These are phyloP conservation scores for Agrocybe chaxingu DNA, from an alignment of 768 basidiomycete genomes.

Conservation along the genomic window DNA sequence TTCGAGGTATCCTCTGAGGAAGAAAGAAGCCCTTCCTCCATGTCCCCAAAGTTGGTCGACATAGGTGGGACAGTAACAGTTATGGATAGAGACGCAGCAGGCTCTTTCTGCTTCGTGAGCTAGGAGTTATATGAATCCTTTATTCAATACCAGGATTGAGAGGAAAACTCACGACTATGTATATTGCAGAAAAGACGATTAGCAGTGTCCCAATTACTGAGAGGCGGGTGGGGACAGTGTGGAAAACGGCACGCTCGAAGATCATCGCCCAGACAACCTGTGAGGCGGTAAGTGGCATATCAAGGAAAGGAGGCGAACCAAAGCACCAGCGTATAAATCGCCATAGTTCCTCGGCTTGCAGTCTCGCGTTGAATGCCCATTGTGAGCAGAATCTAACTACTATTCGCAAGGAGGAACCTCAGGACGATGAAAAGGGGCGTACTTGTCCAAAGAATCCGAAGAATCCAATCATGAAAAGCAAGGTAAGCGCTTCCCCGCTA, in stretches of 20 bases:
- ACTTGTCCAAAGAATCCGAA: slow-evolving; percentile 53
- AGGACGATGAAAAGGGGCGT: neutral
- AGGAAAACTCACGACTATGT: slow-evolving; percentile 49
- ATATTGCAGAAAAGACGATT: slow-evolving; percentile 60
- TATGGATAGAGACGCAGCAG: too few relatives aligned
- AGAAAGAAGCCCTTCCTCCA: too few relatives aligned
- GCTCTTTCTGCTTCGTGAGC: slow-evolving; percentile 7
- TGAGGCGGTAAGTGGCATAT: neutral
- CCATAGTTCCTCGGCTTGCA: slow-evolving; percentile 41
- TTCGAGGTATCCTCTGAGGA: too few relatives aligned
- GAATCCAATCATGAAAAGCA: slow-evolving; percentile 46
- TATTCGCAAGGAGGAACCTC: slow-evolving; percentile 28
- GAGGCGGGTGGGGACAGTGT: slow-evolving; percentile 49
- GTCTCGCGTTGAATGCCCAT: slow-evolving; percentile 11
- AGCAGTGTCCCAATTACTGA: slow-evolving; percentile 59
- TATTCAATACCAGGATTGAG: neutral
- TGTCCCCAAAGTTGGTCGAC: too few relatives aligned
- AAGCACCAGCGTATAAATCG: slow-evolving; percentile 36
- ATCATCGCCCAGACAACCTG: slow-evolving; percentile 63
- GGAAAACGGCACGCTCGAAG: slow-evolving; percentile 62
- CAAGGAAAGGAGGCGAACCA: neutral
- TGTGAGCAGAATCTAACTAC: slow-evolving; percentile 44
- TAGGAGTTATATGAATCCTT: neutral
- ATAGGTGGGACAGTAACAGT: too few relatives aligned
- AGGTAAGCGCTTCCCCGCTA: slow-evolving; percentile 37